phyloP scores from a whole-genome alignment of 768 basidiomycete species.

The Tricholoma sp. region DNA sequence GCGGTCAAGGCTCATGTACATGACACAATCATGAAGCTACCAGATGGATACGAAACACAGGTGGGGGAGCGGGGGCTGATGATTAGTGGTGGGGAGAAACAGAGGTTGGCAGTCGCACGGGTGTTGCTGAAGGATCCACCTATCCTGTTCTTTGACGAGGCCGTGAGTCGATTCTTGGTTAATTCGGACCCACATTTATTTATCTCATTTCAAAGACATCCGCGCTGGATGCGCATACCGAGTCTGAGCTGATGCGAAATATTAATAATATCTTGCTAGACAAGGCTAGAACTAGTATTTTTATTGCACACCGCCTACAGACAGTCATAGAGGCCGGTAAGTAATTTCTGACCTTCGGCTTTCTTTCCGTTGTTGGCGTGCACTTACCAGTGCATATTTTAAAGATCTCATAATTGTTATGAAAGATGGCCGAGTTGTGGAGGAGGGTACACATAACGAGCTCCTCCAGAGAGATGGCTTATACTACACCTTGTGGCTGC shows the following conservation, averaged over 20 bases:
- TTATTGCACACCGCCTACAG: constrained; percentile 90
- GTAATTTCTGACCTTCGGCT: constrained; percentile 11
- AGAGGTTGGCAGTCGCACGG: constrained; percentile 90
- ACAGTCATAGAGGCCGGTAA: constrained; percentile 88
- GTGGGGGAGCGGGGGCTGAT: constrained; percentile 97
- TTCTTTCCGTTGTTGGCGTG: background rate
- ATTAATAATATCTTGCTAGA: constrained; percentile 77
- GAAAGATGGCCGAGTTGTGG: constrained; percentile 81
- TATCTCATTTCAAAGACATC: constrained; percentile 60
- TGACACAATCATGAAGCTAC: constrained; percentile 70
- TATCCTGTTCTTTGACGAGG: constrained; percentile 98
- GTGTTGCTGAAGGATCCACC: constrained; percentile 91
- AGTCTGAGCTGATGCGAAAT: constrained; percentile 92
- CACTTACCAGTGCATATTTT: background rate
- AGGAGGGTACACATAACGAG: constrained; percentile 91
- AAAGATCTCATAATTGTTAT: constrained; percentile 91
- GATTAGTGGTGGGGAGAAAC: constrained; percentile 99
- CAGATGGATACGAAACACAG: constrained; percentile 83
- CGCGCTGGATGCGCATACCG: constrained; percentile 92
- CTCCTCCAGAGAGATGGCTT: constrained; percentile 66
- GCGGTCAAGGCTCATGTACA: constrained; percentile 87
- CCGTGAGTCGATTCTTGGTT: constrained; percentile 49
- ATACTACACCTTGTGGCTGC: constrained; percentile 79
- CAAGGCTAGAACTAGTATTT: constrained; percentile 86
- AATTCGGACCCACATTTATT: background rate